phyloP scores from a whole-genome alignment of 2,329 filamentous ascomycete genomes.

The Pyrenochaeta sp. region DNA sequence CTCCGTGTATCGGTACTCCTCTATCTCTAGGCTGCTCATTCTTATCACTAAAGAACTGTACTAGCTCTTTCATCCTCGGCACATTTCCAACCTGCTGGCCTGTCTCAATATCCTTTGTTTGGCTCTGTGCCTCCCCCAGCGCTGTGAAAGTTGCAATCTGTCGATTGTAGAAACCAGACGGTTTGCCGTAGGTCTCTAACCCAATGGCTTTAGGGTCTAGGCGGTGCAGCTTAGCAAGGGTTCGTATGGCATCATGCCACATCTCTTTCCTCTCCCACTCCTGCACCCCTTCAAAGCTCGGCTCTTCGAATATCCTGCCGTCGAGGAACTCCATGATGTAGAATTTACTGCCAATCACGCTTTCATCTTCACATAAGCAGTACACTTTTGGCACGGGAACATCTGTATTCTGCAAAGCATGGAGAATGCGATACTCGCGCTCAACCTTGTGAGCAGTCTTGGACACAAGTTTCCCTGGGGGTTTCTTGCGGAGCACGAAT shows the following conservation, averaged over 20 bases:
- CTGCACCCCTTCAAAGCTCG: constrained; percentile 75
- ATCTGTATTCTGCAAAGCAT: constrained; percentile 78
- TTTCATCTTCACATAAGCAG: constrained; percentile 82
- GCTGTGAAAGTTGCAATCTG: constrained; percentile 84
- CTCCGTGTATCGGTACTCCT: constrained; percentile 84
- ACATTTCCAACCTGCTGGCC: constrained; percentile 78
- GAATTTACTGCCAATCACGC: constrained; percentile 85
- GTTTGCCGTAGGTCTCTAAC: constrained; percentile 76
- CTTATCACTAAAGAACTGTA: constrained; percentile 77
- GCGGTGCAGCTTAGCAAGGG: constrained; percentile 83
- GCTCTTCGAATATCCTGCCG: constrained; percentile 90
- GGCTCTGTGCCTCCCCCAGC: constrained; percentile 79
- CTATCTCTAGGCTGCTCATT: constrained; percentile 77
- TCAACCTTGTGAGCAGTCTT: constrained; percentile 93
- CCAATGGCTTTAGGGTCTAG: constrained; percentile 73
- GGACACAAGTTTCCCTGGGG: constrained; percentile 77
- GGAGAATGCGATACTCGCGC: constrained; percentile 89
- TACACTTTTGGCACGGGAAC: constrained; percentile 86
- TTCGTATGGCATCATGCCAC: constrained; percentile 85
- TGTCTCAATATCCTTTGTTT: constrained; percentile 77
- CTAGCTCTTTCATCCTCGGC: constrained; percentile 81
- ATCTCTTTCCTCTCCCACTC: constrained; percentile 75
- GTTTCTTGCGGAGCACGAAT: constrained; percentile 96
- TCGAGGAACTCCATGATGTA: constrained; percentile 97
- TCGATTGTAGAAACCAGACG: constrained; percentile 79